Base-by-base conservation (phyloP, 2,329 filamentous ascomycete species). In the Stagonosporopsis rhizophila region DNA sequence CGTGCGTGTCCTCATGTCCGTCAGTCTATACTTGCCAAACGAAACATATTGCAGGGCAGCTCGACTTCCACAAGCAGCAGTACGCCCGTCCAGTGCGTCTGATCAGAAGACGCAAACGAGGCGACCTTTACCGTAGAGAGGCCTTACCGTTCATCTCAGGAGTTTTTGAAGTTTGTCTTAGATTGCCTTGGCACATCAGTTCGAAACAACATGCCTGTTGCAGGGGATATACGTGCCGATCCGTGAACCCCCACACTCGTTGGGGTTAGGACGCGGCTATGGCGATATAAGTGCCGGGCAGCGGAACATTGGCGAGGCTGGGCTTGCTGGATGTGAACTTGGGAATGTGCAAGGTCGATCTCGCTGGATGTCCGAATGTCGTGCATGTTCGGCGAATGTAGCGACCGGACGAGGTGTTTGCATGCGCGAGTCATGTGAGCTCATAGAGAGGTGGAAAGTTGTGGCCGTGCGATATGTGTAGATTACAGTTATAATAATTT, bases 101-200 rank as follows among this genome's bases (percentile, higher is more conserved):
- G 44, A 48, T 42, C 51, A 35, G 4, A 27, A 28, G 30, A 38
- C 38, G 7, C 19, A 28, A 14, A 19, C 6, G 11, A 28, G 22
- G 6, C 5, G 20, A 11, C 17, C 4, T 30, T 4, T n/a, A 12
- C 11, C 22, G 8, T 22, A 9, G 22, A 37, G 42, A n/a, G n/a
- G 42, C 12, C 11, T 11, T 37, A 32, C 17, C 3, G 14, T 37
- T 39, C 7, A 15, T 19, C 9, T 11, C 35, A 12, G 15, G 19
- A 25, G 41, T 49, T 39, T 44, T 32, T 6, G 30, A 11, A 19
- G 19, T 55, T 55, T 37, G 35, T 32, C 22, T 41, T 55, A 55
- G 35, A 55, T 55, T 55, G 42, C 44, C 52, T 55, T 55, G 52
- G 52, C 52, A 27, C 32, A 34, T 40, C 20, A 25, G 27, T 20